Evolutionary conservation across 306 rosid genomes (phyloP).

Genomic region (Inga laurina): DNA sequence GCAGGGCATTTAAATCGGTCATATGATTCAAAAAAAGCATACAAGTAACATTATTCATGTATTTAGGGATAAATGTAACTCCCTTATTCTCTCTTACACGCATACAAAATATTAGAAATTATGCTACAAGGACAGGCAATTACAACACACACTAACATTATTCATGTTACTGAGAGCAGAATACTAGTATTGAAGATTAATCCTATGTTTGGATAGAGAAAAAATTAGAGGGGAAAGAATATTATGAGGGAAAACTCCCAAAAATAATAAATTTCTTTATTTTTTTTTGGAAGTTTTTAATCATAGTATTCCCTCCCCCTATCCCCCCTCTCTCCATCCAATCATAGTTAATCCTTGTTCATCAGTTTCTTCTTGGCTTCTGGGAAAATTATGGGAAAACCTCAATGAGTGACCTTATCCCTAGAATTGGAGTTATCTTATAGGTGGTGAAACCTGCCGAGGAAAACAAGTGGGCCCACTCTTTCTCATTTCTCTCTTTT

Average conservation of each 20-base stretch:
- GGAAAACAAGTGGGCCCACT: conserved; percentile 35
- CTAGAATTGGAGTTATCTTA: conserved; percentile 29
- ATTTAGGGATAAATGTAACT: not conserved
- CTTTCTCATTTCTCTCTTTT: conserved; percentile 41
- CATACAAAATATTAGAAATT: not conserved
- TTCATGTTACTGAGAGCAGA: too few species aligned
- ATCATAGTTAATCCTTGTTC: not conserved
- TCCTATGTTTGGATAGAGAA: too few species aligned
- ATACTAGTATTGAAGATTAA: not conserved
- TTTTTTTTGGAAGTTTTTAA: too few species aligned
- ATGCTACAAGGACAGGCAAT: not conserved
- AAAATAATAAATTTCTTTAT: too few species aligned
- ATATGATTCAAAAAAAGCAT: too few species aligned
- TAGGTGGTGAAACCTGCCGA: conserved; percentile 28
- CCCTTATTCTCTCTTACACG: not conserved
- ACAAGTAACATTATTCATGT: too few species aligned
- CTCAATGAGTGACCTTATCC: conserved; percentile 36
- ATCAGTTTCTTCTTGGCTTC: not conserved
- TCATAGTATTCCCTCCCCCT: too few species aligned
- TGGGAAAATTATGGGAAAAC: not conserved
- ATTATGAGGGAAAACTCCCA: too few species aligned
- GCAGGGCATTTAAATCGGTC: too few species aligned
- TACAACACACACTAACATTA: not conserved
- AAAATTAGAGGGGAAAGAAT: too few species aligned
- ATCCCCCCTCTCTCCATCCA: too few species aligned